Evolutionary conservation across 1,284 basidiomycete species (phyloP).

Genomic region (Cryptococcus sp.): DNA sequence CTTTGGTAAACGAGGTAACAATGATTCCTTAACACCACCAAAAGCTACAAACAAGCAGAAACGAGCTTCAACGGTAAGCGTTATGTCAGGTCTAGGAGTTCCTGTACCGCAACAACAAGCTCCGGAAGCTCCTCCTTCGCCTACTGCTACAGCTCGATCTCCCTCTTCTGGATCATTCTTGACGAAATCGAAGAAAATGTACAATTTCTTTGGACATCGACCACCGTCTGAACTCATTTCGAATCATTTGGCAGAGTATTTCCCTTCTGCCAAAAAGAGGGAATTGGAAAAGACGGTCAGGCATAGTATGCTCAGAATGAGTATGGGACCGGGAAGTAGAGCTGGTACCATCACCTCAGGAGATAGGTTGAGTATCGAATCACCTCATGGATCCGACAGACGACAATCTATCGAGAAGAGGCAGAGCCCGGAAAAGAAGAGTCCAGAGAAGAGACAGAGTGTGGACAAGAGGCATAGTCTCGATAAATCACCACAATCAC

Average conservation of each 20-base stretch:
- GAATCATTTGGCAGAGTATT: slow-evolving; percentile 92
- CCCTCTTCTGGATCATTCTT: slow-evolving; percentile 44
- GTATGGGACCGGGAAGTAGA: slow-evolving; percentile 18
- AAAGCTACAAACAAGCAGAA: slow-evolving; percentile 62
- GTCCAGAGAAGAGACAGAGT: too few relatives aligned
- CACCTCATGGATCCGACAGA: neutral
- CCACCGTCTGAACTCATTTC: slow-evolving; percentile 96
- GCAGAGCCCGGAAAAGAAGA: too few relatives aligned
- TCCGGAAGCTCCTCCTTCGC: slow-evolving; percentile 40
- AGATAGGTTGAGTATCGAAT: slow-evolving; percentile 11
- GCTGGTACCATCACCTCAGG: slow-evolving; percentile 12
- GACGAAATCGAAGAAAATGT: slow-evolving; percentile 55
- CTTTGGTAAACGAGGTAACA: neutral
- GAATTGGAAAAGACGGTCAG: slow-evolving; percentile 73
- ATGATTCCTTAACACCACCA: slow-evolving; percentile 13
- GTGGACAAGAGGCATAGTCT: slow-evolving; percentile 2
- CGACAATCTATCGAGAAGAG: neutral
- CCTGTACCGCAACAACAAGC: slow-evolving; percentile 61
- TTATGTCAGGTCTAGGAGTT: slow-evolving; percentile 87
- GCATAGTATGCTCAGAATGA: slow-evolving; percentile 68
- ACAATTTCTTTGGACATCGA: slow-evolving; percentile 97
- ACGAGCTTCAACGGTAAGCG: slow-evolving; percentile 87
- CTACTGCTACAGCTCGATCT: slow-evolving; percentile 31
- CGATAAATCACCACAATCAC: neutral
- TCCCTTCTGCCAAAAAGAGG: slow-evolving; percentile 88